A percentile compares a stretch with the other conserved stretches of the same genome.
Conservation (phyloP, 2,329 filamentous ascomycete species). For the Trichocomaceae sp. region DNA sequence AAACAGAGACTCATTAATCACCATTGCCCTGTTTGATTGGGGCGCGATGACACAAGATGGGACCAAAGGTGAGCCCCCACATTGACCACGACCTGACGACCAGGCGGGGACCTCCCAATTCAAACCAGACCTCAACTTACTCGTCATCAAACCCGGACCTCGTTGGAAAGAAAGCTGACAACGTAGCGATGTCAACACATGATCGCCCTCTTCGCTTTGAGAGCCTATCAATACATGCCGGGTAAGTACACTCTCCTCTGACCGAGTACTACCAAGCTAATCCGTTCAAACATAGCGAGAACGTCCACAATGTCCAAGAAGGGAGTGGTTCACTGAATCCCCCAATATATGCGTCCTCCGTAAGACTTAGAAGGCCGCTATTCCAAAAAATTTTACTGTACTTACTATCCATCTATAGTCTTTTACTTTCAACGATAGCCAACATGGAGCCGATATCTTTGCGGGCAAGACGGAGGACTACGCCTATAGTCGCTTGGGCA, state of each 20-base stretch:
- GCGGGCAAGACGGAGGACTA: constrained; percentile 61
- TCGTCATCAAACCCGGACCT: neutral
- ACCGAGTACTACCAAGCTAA: neutral
- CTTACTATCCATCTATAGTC: constrained; percentile 1
- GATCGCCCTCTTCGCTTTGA: constrained; percentile 4
- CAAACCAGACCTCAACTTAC: neutral
- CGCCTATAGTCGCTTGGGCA: constrained; percentile 44
- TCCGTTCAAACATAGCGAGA: neutral
- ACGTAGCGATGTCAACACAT: neutral
- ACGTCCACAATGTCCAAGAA: constrained; percentile 10
- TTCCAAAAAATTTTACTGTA: too few relatives aligned
- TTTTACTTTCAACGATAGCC: constrained; percentile 68
- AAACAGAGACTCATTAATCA: neutral
- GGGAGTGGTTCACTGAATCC: constrained; percentile 9
- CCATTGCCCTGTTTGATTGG: neutral
- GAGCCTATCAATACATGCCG: constrained; percentile 11
- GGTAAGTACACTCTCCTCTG: neutral
- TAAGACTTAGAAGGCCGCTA: neutral
- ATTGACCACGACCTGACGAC: neutral
- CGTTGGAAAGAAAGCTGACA: neutral
- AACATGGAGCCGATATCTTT: constrained; percentile 78
- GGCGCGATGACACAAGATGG: neutral
- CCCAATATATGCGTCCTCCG: constrained; percentile 12
- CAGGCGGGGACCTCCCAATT: neutral
- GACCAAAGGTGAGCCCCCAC: neutral